Evolutionary conservation across 768 basidiomycete species (phyloP), one percentile per base, ranked within the genome.

Genomic region (Phylloporus sp.): DNA sequence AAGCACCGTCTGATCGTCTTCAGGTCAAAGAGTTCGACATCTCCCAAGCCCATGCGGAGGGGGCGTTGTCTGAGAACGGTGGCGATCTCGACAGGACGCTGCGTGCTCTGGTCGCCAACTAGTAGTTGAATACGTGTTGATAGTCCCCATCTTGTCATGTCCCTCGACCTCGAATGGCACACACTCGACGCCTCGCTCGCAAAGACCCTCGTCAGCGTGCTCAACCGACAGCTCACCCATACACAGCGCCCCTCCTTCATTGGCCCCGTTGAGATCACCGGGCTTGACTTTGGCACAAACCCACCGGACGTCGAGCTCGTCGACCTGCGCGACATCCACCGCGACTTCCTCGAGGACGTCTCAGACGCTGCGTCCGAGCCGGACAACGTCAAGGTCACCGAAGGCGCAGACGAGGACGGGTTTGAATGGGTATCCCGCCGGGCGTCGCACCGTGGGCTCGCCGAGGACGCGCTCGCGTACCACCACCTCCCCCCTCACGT

Each of bases 91-190:
- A 55, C 24, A 64, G 52, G 50, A 51, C 68, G 2, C 48, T 69
- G 45, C 67, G 61, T 20, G 59, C 52, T 15, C 61, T 69, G 29
- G 58, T 69, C 29, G 48, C 55, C 35, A 63, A 54, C 48, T 68
- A 61, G 59, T 40, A 28, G 34, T 26, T 16, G 26, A 26, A 4
- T 28, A 18, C 34, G 16, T 16, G 34, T 5, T 5, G 16, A 18
- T 22, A 40, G 10, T 36, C n/a, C n/a, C n/a, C n/a, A n/a, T n/a
- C 40, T 10, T 34, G 7, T 16, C 47, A 97, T 97, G 95, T 95
- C 94, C 16, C 82, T 99, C 71, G 95, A 98, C 74, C 74, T 99
- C 49, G 91, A 95, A 74, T 99, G 95, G 95, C 71, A 74, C 58
- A 83, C 85, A 59, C 82, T 98, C 55, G 85, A 92, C 70, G 68